Percentiles rank a stretch among this genome's conserved stretches.
These are phyloP conservation scores for Euphorbia pulcherrima DNA, from an alignment of 345 rosid species.

Conservation along the genomic window DNA sequence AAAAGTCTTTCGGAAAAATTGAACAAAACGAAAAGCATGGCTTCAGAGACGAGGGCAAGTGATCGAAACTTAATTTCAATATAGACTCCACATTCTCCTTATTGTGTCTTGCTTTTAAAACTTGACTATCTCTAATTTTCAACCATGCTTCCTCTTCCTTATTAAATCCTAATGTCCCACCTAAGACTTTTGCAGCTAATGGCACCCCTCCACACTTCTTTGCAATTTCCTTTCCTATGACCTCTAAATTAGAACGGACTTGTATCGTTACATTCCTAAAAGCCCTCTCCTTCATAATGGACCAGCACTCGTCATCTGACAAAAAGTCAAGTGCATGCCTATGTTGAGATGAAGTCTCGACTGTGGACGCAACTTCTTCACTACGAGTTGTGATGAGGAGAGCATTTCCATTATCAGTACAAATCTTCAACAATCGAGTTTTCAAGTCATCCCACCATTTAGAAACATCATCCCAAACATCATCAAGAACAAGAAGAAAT, in stretches of 20 bases:
- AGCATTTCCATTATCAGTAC: neutral
- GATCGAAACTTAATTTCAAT: conserved; percentile 15
- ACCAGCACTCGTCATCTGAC: conserved; percentile 15
- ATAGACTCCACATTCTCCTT: conserved; percentile 1
- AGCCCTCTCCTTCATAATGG: conserved; percentile 13
- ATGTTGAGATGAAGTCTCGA: neutral
- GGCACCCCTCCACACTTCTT: conserved; percentile 26
- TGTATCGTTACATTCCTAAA: neutral
- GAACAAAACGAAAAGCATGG: conserved; percentile 18
- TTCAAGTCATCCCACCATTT: conserved; percentile 12
- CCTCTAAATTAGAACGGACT: conserved; percentile 1
- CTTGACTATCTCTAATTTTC: conserved; percentile 1
- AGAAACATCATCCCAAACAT: conserved; percentile 10
- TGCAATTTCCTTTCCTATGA: conserved; percentile 20
- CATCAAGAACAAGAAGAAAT: conserved; percentile 13
- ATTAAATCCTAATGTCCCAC: neutral
- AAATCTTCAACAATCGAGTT: neutral
- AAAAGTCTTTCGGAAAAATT: neutral
- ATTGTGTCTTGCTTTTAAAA: neutral
- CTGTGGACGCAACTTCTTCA: neutral
- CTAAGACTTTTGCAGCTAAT: conserved; percentile 9
- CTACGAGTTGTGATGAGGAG: conserved; percentile 24
- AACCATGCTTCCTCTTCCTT: conserved; percentile 4
- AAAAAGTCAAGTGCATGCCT: neutral
- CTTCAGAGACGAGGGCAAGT: conserved; percentile 1